Percentiles rank a stretch among this genome's conserved stretches.
Evolutionary conservation across 1,284 basidiomycete genomes (phyloP).

Genomic region (Gastroboletus turbinatus): DNA sequence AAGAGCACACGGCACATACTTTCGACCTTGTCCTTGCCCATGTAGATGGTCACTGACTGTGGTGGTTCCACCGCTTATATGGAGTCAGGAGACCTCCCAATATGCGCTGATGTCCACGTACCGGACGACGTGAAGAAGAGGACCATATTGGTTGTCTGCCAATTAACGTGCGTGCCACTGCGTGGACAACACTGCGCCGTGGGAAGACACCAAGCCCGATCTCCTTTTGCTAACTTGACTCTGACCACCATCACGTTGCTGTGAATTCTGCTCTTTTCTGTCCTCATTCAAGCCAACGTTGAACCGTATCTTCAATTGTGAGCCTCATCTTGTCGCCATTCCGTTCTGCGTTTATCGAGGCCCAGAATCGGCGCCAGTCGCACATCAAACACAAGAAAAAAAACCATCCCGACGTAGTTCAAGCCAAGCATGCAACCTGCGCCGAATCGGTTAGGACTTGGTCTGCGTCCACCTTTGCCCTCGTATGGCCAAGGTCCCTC

Average conservation of each 20-base stretch:
- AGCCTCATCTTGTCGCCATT: not conserved
- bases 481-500: slow-evolving; percentile 85
- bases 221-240: not conserved
- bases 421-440: slow-evolving; percentile 57
- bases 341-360: not conserved
- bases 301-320: slow-evolving; percentile 3
- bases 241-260: slow-evolving; percentile 7
- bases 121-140: slow-evolving; percentile 70
- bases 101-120: slow-evolving; percentile 23
- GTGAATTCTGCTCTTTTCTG: not conserved
- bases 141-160: slow-evolving; percentile 47
- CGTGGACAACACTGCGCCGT: slow-evolving; percentile 2
- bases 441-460: slow-evolving; percentile 77
- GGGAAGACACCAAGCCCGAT: slow-evolving; percentile 4
- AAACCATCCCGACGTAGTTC: not conserved
- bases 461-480: slow-evolving; percentile 78
- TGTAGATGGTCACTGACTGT: slow-evolving; percentile 81
- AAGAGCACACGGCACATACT: slow-evolving; percentile 54
- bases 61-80: slow-evolving; percentile 57
- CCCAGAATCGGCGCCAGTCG: not conserved
- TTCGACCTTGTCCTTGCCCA: slow-evolving; percentile 97
- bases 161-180: no score
- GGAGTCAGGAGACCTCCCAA: not conserved
- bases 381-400: not conserved
- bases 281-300: not conserved